phyloP scores from a whole-genome alignment of 768 basidiomycete species.

The Dictyophora rubrovolvata region DNA sequence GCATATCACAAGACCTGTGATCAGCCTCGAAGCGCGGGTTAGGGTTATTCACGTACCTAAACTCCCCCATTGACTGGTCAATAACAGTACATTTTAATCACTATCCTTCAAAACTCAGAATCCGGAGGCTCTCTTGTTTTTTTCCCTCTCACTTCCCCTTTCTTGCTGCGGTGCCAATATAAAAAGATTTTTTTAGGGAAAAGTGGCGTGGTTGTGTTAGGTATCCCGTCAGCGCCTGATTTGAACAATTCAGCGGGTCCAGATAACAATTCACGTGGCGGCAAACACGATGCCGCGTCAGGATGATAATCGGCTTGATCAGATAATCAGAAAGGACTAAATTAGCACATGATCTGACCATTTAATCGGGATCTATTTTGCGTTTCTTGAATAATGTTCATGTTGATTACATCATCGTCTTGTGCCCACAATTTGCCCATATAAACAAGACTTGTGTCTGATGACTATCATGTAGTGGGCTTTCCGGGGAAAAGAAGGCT shows the following conservation, averaged over 20 bases:
- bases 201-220: background rate
- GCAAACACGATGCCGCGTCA: background rate
- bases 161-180: background rate
- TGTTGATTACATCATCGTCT: no score
- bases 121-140: background rate
- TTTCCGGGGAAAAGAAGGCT: no score
- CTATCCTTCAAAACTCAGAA: background rate
- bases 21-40: background rate
- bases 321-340: background rate
- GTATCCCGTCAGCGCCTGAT: background rate
- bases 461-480: no score
- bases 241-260: background rate
- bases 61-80: no score
- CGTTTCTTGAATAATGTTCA: no score
- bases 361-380: no score
- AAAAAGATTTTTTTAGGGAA: background rate
- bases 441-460: no score
- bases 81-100: no score
- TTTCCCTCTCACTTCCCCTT: background rate
- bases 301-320: background rate
- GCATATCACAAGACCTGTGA: background rate
- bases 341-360: background rate
- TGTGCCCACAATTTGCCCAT: no score
- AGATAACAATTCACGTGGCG: background rate
- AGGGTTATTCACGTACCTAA: background rate